Base-by-base conservation (phyloP, 176 grass and related monocot species). In the Bolboschoenus planiculmis region DNA sequence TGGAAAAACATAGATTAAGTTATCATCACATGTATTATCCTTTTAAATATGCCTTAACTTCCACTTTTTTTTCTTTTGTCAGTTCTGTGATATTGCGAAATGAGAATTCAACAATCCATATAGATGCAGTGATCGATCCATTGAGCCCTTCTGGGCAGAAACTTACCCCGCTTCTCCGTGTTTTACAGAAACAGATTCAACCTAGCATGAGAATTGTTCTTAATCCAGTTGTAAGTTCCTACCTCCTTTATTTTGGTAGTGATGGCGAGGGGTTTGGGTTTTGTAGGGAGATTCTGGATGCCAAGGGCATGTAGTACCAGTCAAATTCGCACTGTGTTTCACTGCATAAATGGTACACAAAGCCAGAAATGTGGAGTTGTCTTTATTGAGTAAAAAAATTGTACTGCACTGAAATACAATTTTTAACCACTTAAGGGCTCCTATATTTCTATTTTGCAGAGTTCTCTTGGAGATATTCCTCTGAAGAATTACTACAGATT, bases 401-500 rank as follows among this genome's bases (percentile, higher is more conserved):
- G 40, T 44, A 73, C 37, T 27, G 50, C 51, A 11, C 71, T 31
- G 71, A 31, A 72, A 60, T 10, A 46, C 33, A 77, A 11, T 29
- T 62, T 58, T 64, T 76, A 15, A 43, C 16, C 39, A 65, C 18
- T 61, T 1, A 47, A 74, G 14, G 39, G 36, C 61, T 75, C 27
- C 84, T 83, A 26, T 56, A 46, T 79, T 66, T 89, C 85, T 83
- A 29, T 79, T 88, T 85, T 94, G 79, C 92, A 98, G 96, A 98
- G 96, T 88, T 98, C 96, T 84, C 96, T 98, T 47, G 96, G 70
- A 24, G 96, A 98, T 80, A 87, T 98, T 68, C 96, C 96, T 78
- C 89, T 98, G 85, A 98, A 98, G 42, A 98, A 95, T 84, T 98
- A 91, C 85, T 95, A 98, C 61, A 92, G 96, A 88, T 98, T 95